Evolutionary conservation across 768 basidiomycete genomes (phyloP).

Genomic region (Kwoniella shandongensis): DNA sequence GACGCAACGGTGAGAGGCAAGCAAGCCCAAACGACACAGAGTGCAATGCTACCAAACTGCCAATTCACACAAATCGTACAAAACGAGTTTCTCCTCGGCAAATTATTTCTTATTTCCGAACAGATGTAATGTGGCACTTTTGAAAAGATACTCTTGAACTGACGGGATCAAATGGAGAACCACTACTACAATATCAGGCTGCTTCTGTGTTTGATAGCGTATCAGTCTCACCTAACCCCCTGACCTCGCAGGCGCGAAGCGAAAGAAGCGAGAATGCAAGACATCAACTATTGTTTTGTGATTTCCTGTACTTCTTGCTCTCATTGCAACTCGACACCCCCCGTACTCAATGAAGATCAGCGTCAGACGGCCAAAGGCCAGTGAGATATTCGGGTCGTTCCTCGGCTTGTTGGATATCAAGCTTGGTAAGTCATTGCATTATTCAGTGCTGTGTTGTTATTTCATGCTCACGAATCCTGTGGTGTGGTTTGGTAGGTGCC

Average conservation of each 20-base stretch:
- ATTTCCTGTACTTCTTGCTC: no score
- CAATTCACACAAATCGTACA: background rate
- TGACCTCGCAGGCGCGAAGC: no score
- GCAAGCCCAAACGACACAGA: background rate
- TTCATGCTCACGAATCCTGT: background rate
- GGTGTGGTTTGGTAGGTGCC: slow-evolving; percentile 59
- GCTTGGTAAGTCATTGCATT: slow-evolving; percentile 64
- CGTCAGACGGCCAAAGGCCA: slow-evolving; percentile 25
- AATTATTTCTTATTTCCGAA: background rate
- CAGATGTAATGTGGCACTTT: background rate
- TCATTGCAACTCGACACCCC: no score
- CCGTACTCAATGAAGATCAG: slow-evolving; percentile 25
- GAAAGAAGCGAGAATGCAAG: no score
- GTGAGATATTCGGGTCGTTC: slow-evolving; percentile 61
- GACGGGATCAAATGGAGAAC: no score
- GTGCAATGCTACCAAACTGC: background rate
- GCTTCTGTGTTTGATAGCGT: no score
- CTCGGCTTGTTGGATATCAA: slow-evolving; percentile 88
- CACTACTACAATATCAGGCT: no score
- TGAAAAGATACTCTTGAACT: no score
- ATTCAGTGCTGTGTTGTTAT: background rate
- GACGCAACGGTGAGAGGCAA: no score
- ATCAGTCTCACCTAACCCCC: no score
- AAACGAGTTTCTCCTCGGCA: slow-evolving; percentile 5
- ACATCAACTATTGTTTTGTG: no score